Conservation (phyloP, 306 rosid species). For the Casuarina cunninghamiana region DNA sequence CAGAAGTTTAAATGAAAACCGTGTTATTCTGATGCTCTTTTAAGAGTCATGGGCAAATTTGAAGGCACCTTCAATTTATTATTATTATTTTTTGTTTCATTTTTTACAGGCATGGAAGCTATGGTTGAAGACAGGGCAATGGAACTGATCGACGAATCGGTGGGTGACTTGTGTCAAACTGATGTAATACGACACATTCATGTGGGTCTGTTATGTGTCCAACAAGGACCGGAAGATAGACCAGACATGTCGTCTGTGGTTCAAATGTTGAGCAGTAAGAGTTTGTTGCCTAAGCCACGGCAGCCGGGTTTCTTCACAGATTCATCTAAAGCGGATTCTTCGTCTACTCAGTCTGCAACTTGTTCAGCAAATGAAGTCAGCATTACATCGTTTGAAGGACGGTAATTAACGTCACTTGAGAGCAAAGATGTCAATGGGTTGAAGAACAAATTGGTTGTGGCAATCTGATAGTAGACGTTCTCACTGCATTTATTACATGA, state of each 20-base stretch:
- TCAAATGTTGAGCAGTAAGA: slow-evolving; percentile 45
- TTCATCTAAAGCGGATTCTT: slow-evolving; percentile 13
- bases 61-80: neutral
- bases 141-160: slow-evolving; percentile 21
- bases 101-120: slow-evolving; percentile 31
- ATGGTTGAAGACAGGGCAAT: slow-evolving; percentile 18
- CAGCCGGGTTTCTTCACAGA: slow-evolving; percentile 43
- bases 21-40: neutral
- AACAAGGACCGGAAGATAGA: slow-evolving; percentile 48
- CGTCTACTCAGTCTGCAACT: neutral
- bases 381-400: slow-evolving; percentile 28
- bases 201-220: slow-evolving; percentile 57
- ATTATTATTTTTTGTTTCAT: neutral
- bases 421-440: neutral
- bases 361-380: slow-evolving; percentile 33
- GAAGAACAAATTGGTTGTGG: no score
- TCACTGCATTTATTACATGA: no score
- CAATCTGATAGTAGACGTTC: no score
- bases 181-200: slow-evolving; percentile 47
- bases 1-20: neutral
- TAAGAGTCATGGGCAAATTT: neutral
- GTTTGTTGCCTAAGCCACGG: slow-evolving; percentile 43
- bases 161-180: slow-evolving; percentile 1
- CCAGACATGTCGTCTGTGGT: slow-evolving; percentile 55
- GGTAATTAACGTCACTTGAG: slow-evolving; percentile 2